Evolutionary conservation across 768 basidiomycete genomes (phyloP).

Genomic region (Lactifluus piperatus): DNA sequence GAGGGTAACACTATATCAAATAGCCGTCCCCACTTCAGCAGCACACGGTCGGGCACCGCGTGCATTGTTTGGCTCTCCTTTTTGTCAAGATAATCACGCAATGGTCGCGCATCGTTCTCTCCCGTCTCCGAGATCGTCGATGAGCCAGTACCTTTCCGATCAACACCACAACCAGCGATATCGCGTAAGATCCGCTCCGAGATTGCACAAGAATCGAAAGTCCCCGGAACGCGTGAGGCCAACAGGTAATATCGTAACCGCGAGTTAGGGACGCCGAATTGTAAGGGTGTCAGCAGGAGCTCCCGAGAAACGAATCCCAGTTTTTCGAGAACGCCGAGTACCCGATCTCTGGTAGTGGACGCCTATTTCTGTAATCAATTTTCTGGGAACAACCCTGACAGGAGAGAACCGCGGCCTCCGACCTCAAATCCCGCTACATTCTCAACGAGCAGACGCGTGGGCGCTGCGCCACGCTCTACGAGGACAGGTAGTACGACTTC

Average conservation of each 20-base stretch:
- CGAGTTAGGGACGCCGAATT: slow-evolving; percentile 74
- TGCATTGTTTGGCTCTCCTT: slow-evolving; percentile 16
- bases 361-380: slow-evolving; percentile 31
- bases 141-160: too few relatives aligned
- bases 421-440: slow-evolving; percentile 85
- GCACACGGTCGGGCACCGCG: slow-evolving; percentile 49
- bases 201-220: slow-evolving; percentile 27
- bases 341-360: slow-evolving; percentile 41
- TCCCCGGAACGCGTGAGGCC: slow-evolving; percentile 43
- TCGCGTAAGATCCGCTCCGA: slow-evolving; percentile 34
- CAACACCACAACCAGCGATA: slow-evolving; percentile 41
- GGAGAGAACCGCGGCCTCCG: background rate
- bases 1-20: slow-evolving; percentile 74
- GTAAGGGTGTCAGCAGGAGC: slow-evolving; percentile 65
- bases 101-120: slow-evolving; percentile 2
- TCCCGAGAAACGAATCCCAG: too few relatives aligned
- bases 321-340: slow-evolving; percentile 52
- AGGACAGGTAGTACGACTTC: slow-evolving; percentile 54
- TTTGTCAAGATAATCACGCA: slow-evolving; percentile 38
- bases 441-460: slow-evolving; percentile 58
- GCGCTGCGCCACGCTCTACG: slow-evolving; percentile 36
- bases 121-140: slow-evolving; percentile 6
- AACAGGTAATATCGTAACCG: slow-evolving; percentile 77
- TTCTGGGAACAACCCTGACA: background rate
- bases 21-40: slow-evolving; percentile 67